phyloP scores from a whole-genome alignment of 352 stramenopile species.

The Blastocystis sp. region DNA sequence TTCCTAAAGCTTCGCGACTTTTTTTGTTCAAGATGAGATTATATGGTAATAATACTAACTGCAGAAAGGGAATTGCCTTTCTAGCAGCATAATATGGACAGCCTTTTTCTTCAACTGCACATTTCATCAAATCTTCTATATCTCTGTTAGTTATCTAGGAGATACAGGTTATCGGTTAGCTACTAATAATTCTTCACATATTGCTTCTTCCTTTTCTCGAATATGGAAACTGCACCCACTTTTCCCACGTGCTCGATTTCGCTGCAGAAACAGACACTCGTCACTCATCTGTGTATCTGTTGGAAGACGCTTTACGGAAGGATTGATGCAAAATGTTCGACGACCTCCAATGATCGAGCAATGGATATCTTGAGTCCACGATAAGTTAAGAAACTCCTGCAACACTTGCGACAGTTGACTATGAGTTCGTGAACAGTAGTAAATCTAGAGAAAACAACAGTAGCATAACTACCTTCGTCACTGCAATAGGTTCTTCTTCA shows the following conservation, averaged over 20 bases:
- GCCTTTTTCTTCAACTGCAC: conserved; percentile 80
- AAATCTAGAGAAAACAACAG: conserved; percentile 67
- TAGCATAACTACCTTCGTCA: neutral
- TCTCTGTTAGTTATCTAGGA: conserved; percentile 69
- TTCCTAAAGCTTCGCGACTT: conserved; percentile 79
- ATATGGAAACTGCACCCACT: neutral
- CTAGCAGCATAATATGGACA: conserved; percentile 94
- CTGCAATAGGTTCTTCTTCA: conserved; percentile 2
- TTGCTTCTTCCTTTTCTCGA: neutral
- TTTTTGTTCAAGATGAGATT: conserved; percentile 82
- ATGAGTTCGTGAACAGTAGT: conserved; percentile 76
- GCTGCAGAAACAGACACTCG: conserved; percentile 73
- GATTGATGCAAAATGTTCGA: conserved; percentile 73
- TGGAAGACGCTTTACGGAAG: conserved; percentile 66
- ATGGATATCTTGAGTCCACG: conserved; percentile 68
- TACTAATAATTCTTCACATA: conserved; percentile 60
- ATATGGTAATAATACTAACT: conserved; percentile 79
- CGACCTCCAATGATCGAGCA: conserved; percentile 72
- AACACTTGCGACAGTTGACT: conserved; percentile 79
- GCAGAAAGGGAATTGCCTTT: conserved; percentile 78
- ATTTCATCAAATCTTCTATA: conserved; percentile 86
- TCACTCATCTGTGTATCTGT: conserved; percentile 72
- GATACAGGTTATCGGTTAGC: neutral
- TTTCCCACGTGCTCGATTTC: neutral
- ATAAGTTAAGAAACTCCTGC: conserved; percentile 71